Evolutionary conservation across 352 stramenopile genomes (phyloP).

Genomic region (Phytophthora fragariaefolia): DNA sequence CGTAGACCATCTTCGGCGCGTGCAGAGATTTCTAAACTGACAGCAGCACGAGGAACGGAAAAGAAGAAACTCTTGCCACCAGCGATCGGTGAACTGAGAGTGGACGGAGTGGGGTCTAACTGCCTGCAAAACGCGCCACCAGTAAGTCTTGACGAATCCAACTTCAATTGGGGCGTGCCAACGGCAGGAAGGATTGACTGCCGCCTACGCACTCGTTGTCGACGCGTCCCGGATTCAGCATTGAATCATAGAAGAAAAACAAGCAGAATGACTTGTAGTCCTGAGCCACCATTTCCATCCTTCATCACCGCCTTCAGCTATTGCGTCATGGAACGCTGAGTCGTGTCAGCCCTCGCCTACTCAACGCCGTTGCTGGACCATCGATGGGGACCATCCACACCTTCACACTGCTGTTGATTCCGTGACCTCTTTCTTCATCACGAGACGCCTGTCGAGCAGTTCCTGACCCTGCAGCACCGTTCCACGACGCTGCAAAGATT

Average conservation of each 20-base stretch:
- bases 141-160: not conserved
- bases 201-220: not conserved
- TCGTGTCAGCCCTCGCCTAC: too few relatives aligned
- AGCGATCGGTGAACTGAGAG: not conserved
- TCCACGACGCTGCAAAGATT: too few relatives aligned
- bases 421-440: too few relatives aligned
- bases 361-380: too few relatives aligned
- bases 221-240: not conserved
- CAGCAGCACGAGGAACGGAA: not conserved
- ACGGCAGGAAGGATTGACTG: not conserved
- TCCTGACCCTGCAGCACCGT: too few relatives aligned
- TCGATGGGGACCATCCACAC: too few relatives aligned
- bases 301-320: too few relatives aligned
- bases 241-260: not conserved
- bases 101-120: not conserved
- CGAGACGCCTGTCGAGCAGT: too few relatives aligned
- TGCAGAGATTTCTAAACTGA: not conserved
- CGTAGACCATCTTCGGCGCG: slow-evolving; percentile 12
- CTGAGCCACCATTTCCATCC: too few relatives aligned
- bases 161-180: not conserved
- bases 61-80: not conserved
- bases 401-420: too few relatives aligned
- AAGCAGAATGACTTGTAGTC: too few relatives aligned
- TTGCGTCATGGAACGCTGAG: too few relatives aligned
- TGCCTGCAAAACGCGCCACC: not conserved